Percentiles rank a stretch among this genome's conserved stretches.
Conservation (phyloP, 805 yeast genomes). For the Zygosaccharomyces kombuchaensis region DNA sequence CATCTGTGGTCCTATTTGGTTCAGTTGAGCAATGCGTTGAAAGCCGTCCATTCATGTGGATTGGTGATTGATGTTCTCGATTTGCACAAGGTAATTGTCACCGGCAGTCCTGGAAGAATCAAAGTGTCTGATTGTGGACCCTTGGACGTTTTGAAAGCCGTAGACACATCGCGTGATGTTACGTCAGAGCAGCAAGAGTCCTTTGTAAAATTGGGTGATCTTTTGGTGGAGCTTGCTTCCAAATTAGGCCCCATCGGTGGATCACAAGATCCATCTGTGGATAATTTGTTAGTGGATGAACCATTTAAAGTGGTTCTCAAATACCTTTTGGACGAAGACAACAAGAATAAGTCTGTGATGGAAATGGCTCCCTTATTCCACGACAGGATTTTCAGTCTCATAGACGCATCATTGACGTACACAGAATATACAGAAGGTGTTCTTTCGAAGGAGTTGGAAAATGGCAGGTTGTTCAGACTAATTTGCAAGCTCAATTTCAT, state of each 20-base stretch:
- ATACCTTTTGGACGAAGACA: conserved; percentile 34
- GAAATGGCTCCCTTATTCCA: conserved; percentile 41
- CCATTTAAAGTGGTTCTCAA: conserved; percentile 43
- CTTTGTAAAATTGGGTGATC: conserved; percentile 51
- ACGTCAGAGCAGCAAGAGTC: conserved; percentile 49
- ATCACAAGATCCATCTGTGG: conserved; percentile 15
- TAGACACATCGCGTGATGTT: conserved; percentile 14
- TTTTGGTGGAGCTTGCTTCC: conserved; percentile 53
- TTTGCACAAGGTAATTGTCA: conserved; percentile 65
- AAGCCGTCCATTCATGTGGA: conserved; percentile 59
- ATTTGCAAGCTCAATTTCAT: conserved; percentile 77
- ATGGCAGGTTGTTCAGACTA: conserved; percentile 78
- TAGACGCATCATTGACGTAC: conserved; percentile 48
- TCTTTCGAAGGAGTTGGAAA: conserved; percentile 73
- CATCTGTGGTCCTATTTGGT: conserved; percentile 70
- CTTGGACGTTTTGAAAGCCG: conserved; percentile 55
- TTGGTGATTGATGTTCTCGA: conserved; percentile 51
- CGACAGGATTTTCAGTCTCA: conserved; percentile 42
- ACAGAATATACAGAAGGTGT: conserved; percentile 59
- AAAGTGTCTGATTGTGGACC: conserved; percentile 70
- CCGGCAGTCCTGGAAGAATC: conserved; percentile 61
- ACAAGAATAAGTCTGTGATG: conserved; percentile 24
- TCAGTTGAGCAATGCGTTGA: conserved; percentile 68
- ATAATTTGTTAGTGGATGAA: conserved; percentile 38
- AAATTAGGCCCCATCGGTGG: conserved; percentile 17